phyloP scores from a whole-genome alignment of 345 rosid species.

The Brassica nigra region DNA sequence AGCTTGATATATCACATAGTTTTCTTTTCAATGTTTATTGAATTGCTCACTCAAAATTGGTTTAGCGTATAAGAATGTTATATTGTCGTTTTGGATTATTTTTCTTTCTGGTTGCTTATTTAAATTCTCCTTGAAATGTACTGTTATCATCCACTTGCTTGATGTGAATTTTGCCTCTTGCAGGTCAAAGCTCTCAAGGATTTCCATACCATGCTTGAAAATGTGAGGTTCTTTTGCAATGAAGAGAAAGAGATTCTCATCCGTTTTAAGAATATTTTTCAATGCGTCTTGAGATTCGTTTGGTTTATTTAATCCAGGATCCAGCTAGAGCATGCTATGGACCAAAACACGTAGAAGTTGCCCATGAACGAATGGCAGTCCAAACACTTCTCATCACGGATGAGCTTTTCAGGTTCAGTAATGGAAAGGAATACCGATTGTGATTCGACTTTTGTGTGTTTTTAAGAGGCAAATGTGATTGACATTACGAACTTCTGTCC shows the following conservation, averaged over 20 bases:
- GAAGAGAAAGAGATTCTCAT: neutral
- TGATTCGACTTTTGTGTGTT: neutral
- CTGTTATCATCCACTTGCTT: neutral
- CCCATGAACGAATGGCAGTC: constrained; percentile 91
- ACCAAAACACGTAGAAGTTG: constrained; percentile 96
- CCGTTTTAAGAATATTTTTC: neutral
- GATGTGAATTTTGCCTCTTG: constrained; percentile 5
- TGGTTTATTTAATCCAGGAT: constrained; percentile 47
- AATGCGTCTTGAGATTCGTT: neutral
- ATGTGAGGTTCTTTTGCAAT: constrained; percentile 58
- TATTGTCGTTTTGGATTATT: neutral
- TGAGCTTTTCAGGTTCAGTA: constrained; percentile 79
- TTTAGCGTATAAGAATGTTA: neutral
- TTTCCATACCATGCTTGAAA: constrained; percentile 87
- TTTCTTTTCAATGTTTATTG: constrained; percentile 1
- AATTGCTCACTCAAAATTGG: neutral
- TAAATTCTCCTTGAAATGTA: neutral
- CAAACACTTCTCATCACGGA: constrained; percentile 96
- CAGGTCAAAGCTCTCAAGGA: constrained; percentile 89
- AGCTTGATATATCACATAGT: neutral
- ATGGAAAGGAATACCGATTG: neutral
- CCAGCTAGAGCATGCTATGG: constrained; percentile 88
- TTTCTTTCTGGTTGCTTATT: neutral
- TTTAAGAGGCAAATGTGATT: neutral
- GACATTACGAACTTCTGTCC: constrained; percentile 19